phyloP scores from a whole-genome alignment of 2,329 filamentous ascomycete species.

The Sclerotinia spermophila region DNA sequence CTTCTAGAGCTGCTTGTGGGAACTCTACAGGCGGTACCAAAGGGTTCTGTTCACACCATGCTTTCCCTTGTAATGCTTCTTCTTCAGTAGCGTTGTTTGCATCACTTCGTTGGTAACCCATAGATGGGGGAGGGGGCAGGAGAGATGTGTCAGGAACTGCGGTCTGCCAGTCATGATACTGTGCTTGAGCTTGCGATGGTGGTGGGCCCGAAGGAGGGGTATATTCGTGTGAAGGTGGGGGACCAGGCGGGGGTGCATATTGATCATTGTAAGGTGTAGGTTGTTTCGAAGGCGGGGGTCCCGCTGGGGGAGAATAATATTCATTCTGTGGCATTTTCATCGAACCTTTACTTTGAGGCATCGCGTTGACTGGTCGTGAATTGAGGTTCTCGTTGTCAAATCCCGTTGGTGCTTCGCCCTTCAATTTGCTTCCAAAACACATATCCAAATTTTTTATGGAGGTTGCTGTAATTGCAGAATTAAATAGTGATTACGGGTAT shows the following conservation, averaged over 20 bases:
- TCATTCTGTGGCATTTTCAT: conserved; percentile 31
- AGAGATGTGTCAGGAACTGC: conserved; percentile 69
- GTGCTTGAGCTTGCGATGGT: conserved; percentile 33
- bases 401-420: conserved; percentile 27
- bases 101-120: conserved; percentile 62
- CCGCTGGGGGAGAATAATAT: conserved; percentile 37
- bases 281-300: conserved; percentile 28
- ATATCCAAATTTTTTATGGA: conserved; percentile 20
- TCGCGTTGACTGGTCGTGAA: conserved; percentile 29
- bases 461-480: not conserved
- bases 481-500: not conserved
- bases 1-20: conserved; percentile 45
- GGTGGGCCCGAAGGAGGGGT: conserved; percentile 41
- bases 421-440: conserved; percentile 33
- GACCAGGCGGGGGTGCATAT: conserved; percentile 25
- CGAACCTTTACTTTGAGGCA: conserved; percentile 20
- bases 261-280: conserved; percentile 31
- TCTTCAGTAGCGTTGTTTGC: conserved; percentile 65
- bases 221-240: conserved; percentile 39
- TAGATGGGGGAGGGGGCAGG: conserved; percentile 67
- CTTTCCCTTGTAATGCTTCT: conserved; percentile 60
- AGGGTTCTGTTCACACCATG: conserved; percentile 61
- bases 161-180: conserved; percentile 65
- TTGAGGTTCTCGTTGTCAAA: conserved; percentile 22
- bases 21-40: conserved; percentile 53